Evolutionary conservation across 106 monocot species (phyloP).

Genomic region (Allium cepa): DNA sequence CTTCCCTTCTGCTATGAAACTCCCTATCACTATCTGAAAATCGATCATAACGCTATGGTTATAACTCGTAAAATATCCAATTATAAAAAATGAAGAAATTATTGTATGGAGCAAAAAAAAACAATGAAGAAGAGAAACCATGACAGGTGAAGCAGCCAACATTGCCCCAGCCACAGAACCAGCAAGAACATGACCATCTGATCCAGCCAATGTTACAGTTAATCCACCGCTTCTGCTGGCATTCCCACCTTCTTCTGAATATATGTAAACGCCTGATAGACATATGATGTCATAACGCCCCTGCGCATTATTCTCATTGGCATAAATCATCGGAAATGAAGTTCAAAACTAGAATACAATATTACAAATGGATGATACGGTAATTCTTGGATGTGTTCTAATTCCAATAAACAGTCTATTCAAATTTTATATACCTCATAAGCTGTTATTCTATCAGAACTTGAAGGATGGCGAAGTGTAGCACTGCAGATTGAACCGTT

Average conservation of each 20-base stretch:
- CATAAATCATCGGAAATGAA: not conserved
- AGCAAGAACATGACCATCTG: constrained; percentile 84
- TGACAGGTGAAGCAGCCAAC: constrained; percentile 71
- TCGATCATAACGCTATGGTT: not conserved
- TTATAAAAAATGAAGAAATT: not conserved
- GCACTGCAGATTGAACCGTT: constrained; percentile 17
- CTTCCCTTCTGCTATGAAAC: constrained; percentile 75
- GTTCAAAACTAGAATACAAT: not conserved
- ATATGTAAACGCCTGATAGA: constrained; percentile 72
- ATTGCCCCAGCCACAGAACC: constrained; percentile 86
- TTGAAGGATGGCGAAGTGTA: constrained; percentile 15
- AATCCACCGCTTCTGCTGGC: constrained; percentile 74
- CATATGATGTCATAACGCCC: constrained; percentile 88
- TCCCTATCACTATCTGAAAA: constrained; percentile 69
- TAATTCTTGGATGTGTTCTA: too few species aligned
- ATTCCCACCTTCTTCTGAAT: constrained; percentile 50
- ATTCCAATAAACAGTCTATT: too few species aligned
- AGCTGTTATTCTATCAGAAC: constrained; percentile 18
- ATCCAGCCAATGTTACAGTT: constrained; percentile 74
- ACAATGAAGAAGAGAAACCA: constrained; percentile 15
- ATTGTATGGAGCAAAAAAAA: not conserved
- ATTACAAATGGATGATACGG: too few species aligned
- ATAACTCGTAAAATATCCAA: not conserved
- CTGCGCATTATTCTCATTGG: constrained; percentile 21
- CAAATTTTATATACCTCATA: constrained; percentile 8